Base-by-base conservation (phyloP, 2,329 filamentous ascomycete species). In the Dothidotthia symphoricarpi region DNA sequence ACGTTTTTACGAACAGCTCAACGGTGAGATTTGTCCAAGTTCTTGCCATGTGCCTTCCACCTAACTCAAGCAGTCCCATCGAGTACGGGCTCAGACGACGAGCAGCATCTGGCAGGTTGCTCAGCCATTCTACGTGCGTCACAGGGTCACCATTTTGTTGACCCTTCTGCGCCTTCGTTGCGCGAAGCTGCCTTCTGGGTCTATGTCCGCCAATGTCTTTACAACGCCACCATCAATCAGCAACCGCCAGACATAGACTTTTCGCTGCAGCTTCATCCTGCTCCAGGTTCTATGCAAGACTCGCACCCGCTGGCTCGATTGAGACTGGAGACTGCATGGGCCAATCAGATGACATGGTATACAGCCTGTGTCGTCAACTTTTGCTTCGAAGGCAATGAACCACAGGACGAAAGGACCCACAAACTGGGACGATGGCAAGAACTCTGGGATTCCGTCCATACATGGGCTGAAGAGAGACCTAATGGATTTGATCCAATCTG, bases 171-270 rank as follows among this genome's bases (percentile, higher is more conserved):
- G n/a, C 57, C 59, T 4, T 59, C 60, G 2, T 40, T 63, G 10
- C 59, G 59, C 19, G 56, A 64, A 26, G 59, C 60, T 30, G 55
- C 59, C 6, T 64, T 63, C 28, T 62, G 57, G 59, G 54, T 64
- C 7, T 61, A 63, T 29, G 58, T 64, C 16, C 53, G 58, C 10
- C 60, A 64, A 34, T 63, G 57, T 30, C 49, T 64, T 6, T 63
- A 62, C 32, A 64, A 50, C 22, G 54, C 59, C 9, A 61, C 57
- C 6, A 56, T 63, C 19, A 58, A 63, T 24, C 59, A 64, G 38
- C 55, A 59, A 28, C 48, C 57, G 4, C 60, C 49, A 3, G 53
- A 63, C 16, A 41, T 64, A 19, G 59, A 63, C 30, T 57, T 61
- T 14, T 53, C 49, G 4, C 34, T 64, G 11, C 44, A 50, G 29